Evolutionary conservation across 345 rosid species (phyloP), one percentile per base, ranked within the genome.

Genomic region (Aurinia saxatilis): DNA sequence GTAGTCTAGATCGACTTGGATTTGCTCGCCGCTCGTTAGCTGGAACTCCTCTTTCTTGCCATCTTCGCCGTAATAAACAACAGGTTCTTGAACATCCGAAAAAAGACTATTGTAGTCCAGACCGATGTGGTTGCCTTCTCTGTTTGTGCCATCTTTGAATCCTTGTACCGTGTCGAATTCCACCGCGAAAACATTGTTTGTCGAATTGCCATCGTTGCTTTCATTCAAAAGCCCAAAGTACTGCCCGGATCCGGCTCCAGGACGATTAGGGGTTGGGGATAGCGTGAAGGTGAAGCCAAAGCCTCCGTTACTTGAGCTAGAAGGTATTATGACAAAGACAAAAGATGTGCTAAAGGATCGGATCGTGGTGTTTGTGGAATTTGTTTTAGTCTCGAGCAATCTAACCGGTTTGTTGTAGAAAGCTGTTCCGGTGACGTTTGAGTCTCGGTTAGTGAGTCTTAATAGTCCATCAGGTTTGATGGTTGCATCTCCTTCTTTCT

Each of bases 161-260:
- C 91, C 91, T 49, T 61, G 82, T 2, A 79, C 80, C 0, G 88
- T 82, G 63, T 82, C 88, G 31, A 85, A 78, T 25, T 85, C 92
- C 1, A 85, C 80, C 0, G 84, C 84, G 15, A 85, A 73, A 19
- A 85, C 66, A 40, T 78, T 81, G 63, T 85, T 79, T 0, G 58
- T 12, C 2, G 5, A 0, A 0, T 61, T 5, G 7, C 59, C 67
- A 2, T 79, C 17, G 31, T 35, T 76, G 0, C 6, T 0, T 1
- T 10, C 0, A 60, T 73, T 85, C 64, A 85, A 68, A 6, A 85
- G 71, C 2, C 92, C 88, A 0, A 85, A 75, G 11, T 12, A 78
- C 23, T 83, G 92, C 0, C 10, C 82, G 0, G 78, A n/a, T 0
- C 10, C 31, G 0, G 77, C 85, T 0, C 58, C 75, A 0, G 74